These are phyloP conservation scores for Cladobotryum mycophilum DNA, from an alignment of 2,329 filamentous ascomycete genomes.

Conservation along the genomic window DNA sequence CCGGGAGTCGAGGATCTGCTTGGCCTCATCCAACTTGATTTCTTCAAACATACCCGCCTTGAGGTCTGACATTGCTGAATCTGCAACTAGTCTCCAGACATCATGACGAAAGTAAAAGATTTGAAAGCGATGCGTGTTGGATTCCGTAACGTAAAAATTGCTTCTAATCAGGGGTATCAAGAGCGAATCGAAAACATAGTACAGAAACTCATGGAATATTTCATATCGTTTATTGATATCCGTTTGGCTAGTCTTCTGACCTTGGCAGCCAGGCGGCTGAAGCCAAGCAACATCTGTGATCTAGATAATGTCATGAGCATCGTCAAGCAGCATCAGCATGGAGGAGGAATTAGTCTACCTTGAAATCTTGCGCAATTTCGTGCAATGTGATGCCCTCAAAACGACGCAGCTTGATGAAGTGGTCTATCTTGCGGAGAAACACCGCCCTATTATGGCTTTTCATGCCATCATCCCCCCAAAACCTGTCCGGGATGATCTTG, in stretches of 20 bases:
- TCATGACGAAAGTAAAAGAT: constrained; percentile 95
- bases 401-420: constrained; percentile 68
- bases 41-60: constrained; percentile 75
- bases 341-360: constrained; percentile 41
- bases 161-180: constrained; percentile 78
- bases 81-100: constrained; percentile 71
- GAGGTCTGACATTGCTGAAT: constrained; percentile 62
- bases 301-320: constrained; percentile 33
- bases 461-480: constrained; percentile 60
- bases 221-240: constrained; percentile 72
- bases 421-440: constrained; percentile 64
- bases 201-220: constrained; percentile 77
- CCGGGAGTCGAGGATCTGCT: constrained; percentile 53
- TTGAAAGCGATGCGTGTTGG: constrained; percentile 68
- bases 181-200: constrained; percentile 89
- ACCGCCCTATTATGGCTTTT: constrained; percentile 51
- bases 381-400: constrained; percentile 80
- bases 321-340: too few relatives aligned
- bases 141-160: constrained; percentile 95
- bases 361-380: constrained; percentile 67
- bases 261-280: constrained; percentile 41
- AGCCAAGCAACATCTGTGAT: constrained; percentile 70
- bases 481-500: constrained; percentile 64
- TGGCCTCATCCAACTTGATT: constrained; percentile 52
- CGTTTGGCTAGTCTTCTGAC: constrained; percentile 56